phyloP scores from a whole-genome alignment of 257 asterid genomes.

The Lycium barbarum region DNA sequence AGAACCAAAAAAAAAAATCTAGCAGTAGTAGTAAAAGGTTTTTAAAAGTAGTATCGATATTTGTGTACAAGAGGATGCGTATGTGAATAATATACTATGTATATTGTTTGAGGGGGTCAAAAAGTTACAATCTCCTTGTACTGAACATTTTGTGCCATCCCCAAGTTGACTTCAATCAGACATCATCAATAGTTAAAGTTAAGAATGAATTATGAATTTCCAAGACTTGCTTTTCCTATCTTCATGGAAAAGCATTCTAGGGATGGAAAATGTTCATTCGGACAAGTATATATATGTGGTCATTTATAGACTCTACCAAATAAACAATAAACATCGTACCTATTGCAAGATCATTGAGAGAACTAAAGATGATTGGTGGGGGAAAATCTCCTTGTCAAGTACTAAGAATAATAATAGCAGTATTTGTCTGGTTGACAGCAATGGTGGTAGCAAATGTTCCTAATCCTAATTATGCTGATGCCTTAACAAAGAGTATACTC shows the following conservation, averaged over 20 bases:
- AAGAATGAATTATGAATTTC: background rate
- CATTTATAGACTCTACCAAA: background rate
- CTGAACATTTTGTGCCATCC: background rate
- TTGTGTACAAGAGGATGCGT: too few species aligned
- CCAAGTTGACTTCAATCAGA: background rate
- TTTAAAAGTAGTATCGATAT: too few species aligned
- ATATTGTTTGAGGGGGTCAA: too few species aligned
- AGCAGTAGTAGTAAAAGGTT: too few species aligned
- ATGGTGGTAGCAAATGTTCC: background rate
- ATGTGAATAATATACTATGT: too few species aligned
- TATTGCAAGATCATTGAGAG: background rate
- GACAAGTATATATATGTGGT: background rate
- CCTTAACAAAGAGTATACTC: slow-evolving; percentile 71
- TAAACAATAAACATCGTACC: background rate
- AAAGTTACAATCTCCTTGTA: too few species aligned
- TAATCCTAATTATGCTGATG: slow-evolving; percentile 57
- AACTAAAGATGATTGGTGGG: background rate
- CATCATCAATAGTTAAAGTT: too few species aligned
- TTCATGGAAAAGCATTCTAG: background rate
- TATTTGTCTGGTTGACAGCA: background rate
- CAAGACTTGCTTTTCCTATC: background rate
- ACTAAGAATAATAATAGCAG: background rate
- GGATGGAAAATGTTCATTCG: background rate
- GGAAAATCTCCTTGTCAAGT: background rate
- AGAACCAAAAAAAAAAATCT: too few species aligned